Percentiles rank a stretch among this genome's conserved stretches.
phyloP scores from a whole-genome alignment of 1,284 basidiomycete genomes.

The Fomitopsis palustris region DNA sequence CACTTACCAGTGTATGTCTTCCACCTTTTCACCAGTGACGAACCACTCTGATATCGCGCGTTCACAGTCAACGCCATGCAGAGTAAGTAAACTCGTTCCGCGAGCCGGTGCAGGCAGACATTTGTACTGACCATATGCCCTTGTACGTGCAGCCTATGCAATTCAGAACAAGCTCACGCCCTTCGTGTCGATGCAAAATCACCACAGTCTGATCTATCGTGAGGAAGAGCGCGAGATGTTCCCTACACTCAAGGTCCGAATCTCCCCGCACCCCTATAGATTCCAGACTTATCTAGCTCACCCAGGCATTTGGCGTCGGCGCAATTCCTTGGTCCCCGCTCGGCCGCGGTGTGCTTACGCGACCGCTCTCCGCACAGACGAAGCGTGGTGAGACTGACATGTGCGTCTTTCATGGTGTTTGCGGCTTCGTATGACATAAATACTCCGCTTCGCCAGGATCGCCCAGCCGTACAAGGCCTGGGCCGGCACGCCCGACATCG shows the following conservation, averaged over 20 bases:
- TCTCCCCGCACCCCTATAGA: not conserved
- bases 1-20: slow-evolving; percentile 27
- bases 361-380: slow-evolving; percentile 27
- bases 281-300: no score
- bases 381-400: slow-evolving; percentile 23
- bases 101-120: not conserved
- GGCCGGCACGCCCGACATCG: slow-evolving; percentile 10
- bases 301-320: slow-evolving; percentile 33
- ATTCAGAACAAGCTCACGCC: slow-evolving; percentile 40
- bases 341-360: slow-evolving; percentile 33
- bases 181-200: slow-evolving; percentile 55
- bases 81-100: no score
- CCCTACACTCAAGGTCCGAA: slow-evolving; percentile 31
- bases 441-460: no score
- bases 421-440: no score
- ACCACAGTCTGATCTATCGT: slow-evolving; percentile 39
- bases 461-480: no score
- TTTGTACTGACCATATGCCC: not conserved
- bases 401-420: slow-evolving; percentile 17
- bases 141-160: slow-evolving; percentile 24
- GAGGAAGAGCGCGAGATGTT: slow-evolving; percentile 53
- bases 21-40: not conserved
- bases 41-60: slow-evolving; percentile 6
- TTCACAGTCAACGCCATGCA: slow-evolving; percentile 44
- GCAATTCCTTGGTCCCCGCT: slow-evolving; percentile 42